Conservation (phyloP, 1,139 yeast species). For the Geotrichum phurueaensis region DNA sequence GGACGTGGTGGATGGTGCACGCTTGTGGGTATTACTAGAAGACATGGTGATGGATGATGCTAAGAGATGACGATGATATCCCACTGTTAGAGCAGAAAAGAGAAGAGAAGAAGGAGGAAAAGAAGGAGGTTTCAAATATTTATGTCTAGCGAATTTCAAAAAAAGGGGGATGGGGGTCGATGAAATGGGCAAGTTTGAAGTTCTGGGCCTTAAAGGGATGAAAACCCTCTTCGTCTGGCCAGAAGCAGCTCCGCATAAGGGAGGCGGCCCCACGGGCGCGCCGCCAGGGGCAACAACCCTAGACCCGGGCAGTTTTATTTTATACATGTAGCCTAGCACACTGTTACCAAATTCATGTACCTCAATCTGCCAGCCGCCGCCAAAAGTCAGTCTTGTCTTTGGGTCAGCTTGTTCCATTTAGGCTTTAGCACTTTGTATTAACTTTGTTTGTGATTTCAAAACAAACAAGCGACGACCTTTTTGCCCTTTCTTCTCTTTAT, state of each 20-base stretch:
- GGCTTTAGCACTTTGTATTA: not conserved
- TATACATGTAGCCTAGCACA: not conserved
- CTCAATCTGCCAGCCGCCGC: not conserved
- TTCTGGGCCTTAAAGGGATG: not conserved
- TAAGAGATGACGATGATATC: not conserved
- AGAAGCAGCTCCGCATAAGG: not conserved
- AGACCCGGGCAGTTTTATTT: not conserved
- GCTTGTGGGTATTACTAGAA: conserved; percentile 6
- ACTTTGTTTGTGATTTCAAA: not conserved
- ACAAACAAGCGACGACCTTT: not conserved
- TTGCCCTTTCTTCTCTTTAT: not conserved
- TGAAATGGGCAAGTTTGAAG: not conserved
- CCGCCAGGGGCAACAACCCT: not conserved
- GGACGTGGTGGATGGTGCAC: conserved; percentile 27
- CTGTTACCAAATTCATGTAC: not conserved
- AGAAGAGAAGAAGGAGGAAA: conserved; percentile 2
- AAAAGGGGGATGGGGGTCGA: conserved; percentile 3
- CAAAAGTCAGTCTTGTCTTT: not conserved
- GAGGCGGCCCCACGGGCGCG: not conserved
- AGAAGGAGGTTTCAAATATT: not conserved
- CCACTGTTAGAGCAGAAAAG: not conserved
- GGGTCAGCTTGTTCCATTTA: not conserved
- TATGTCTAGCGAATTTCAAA: not conserved
- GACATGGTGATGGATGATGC: conserved; percentile 5
- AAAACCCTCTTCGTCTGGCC: not conserved